These are phyloP conservation scores for Pythium diclinum DNA, from an alignment of 352 stramenopile species.

Conservation along the genomic window DNA sequence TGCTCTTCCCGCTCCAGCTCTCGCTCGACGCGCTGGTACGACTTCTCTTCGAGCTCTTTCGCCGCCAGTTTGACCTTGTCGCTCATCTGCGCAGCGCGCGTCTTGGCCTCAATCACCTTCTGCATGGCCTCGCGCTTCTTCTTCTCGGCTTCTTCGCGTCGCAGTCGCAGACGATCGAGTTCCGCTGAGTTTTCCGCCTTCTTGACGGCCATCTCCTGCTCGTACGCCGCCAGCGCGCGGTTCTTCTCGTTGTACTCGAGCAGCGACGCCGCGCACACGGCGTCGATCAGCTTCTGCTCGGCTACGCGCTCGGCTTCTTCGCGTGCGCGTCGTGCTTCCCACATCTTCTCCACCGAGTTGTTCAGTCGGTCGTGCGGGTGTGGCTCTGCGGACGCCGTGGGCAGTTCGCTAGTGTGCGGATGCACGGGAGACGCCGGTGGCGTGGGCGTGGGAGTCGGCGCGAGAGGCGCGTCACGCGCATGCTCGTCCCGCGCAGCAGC, in stretches of 20 bases:
- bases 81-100: slow-evolving; percentile 51
- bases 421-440: slow-evolving; percentile 6
- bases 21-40: slow-evolving; percentile 50
- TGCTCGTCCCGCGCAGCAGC: slow-evolving; percentile 9
- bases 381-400: not conserved
- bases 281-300: slow-evolving; percentile 74
- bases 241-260: slow-evolving; percentile 71
- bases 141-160: slow-evolving; percentile 44
- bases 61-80: slow-evolving; percentile 61
- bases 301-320: slow-evolving; percentile 53
- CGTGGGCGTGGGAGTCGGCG: slow-evolving; percentile 18
- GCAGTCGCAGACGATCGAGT: slow-evolving; percentile 35
- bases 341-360: slow-evolving; percentile 52
- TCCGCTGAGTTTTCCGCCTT: slow-evolving; percentile 32
- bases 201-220: slow-evolving; percentile 36
- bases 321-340: slow-evolving; percentile 50
- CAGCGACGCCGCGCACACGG: slow-evolving; percentile 74
- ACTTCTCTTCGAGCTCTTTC: slow-evolving; percentile 56
- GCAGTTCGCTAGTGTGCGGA: not conserved
- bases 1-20: slow-evolving; percentile 44
- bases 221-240: slow-evolving; percentile 53
- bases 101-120: slow-evolving; percentile 72
- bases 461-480: too few species aligned
- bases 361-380: slow-evolving; percentile 25
- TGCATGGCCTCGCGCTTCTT: slow-evolving; percentile 72